Evolutionary conservation across 768 basidiomycete genomes (phyloP), one percentile per base, ranked within the genome.

Genomic region (Bullera alba): DNA sequence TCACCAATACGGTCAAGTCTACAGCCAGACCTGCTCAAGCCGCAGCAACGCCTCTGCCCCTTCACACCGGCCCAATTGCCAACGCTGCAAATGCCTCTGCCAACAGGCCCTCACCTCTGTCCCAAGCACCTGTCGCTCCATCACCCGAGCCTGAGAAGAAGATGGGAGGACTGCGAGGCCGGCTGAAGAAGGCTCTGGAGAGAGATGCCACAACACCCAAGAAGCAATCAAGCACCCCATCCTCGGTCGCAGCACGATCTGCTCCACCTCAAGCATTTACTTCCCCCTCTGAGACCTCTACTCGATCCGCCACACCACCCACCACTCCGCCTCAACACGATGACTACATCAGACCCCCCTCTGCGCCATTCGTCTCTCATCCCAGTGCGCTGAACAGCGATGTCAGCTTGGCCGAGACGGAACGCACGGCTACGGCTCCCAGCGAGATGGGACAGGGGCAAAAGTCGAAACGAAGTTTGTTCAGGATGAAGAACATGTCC

Each of bases 401-500:
- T 22, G 32, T 68, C 28, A 53, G 49, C 47, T 35, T 68, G 2
- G 66, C 66, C 4, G 57, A 59, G 41, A 63, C 61, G 25, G 61
- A 59, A 28, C 43, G 57, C 32, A 63, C 61, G 5, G 44, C 61
- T 22, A 34, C 67, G 28, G 52, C 42, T 16, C 45, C 49, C 22
- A 48, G 46, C 25, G 46, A 48, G 36, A 36, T 48, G 35, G 23
- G 29, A 14, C 10, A 25, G 25, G n/a, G 25, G 43, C 54, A 32
- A 70, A 67, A 75, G 63, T 46, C 72, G 69, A 66, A 57, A 53
- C 53, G 51, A 41, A 83, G 36, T 78, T 82, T 96, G 57, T 92
- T 97, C 79, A 95, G 90, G 72, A 81, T 86, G 56, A 83, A 85
- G 57, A 93, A 95, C 69, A 81, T 83, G 36, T 86, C 83, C 48